Percentiles rank a stretch among this genome's conserved stretches.
Conservation (phyloP, 1,139 yeast species). For the Suhomyces yuchorum region DNA sequence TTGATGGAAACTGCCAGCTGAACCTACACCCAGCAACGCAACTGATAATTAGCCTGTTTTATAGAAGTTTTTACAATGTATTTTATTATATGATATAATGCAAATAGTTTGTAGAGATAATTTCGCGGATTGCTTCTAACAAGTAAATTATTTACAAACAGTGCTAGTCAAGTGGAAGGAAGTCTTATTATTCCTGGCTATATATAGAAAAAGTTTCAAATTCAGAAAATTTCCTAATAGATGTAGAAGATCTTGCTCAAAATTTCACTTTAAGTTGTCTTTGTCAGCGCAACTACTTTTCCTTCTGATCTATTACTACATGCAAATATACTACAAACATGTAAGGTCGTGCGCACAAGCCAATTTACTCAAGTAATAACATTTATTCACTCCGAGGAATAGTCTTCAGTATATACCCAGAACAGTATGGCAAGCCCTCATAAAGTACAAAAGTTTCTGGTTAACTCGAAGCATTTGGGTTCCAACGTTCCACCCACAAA, state of each 20-base stretch:
- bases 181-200: too few relatives aligned
- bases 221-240: too few relatives aligned
- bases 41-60: constrained; percentile 1
- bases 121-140: too few relatives aligned
- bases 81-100: constrained; percentile 8
- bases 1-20: constrained; percentile 33
- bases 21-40: neutral
- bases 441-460: constrained; percentile 14
- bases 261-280: too few relatives aligned
- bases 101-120: too few relatives aligned
- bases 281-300: too few relatives aligned
- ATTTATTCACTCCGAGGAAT: neutral
- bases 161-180: too few relatives aligned
- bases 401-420: neutral
- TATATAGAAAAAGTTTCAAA: too few relatives aligned
- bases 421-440: constrained; percentile 6
- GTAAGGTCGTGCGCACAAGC: neutral
- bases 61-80: constrained; percentile 6
- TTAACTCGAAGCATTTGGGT: constrained; percentile 7
- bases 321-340: too few relatives aligned
- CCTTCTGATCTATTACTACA: too few relatives aligned
- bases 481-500: constrained; percentile 26
- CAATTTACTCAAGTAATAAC: neutral
- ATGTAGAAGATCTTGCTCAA: too few relatives aligned
- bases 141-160: too few relatives aligned